Conservation (phyloP, 1,284 basidiomycete species). For the Tylopilus sp. region DNA sequence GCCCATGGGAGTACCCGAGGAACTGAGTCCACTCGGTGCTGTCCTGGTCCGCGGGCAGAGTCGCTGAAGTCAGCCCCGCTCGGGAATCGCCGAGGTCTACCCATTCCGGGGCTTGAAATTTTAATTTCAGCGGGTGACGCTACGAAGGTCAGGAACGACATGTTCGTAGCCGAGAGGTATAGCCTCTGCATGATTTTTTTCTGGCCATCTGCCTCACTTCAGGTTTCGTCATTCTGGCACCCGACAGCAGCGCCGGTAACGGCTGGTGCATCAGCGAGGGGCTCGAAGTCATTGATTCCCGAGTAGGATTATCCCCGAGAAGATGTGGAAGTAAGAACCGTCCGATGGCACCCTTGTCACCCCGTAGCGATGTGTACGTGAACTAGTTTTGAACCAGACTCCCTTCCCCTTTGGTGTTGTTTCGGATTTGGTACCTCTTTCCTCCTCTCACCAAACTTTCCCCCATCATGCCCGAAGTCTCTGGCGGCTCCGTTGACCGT, state of each 20-base stretch:
- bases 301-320: background rate
- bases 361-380: background rate
- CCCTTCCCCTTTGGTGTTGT: too few species aligned
- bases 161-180: too few species aligned
- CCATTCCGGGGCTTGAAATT: too few species aligned
- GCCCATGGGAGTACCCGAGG: too few species aligned
- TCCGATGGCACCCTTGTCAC: background rate
- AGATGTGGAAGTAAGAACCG: background rate
- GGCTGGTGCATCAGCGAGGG: background rate
- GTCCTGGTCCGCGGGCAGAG: too few species aligned
- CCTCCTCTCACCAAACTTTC: background rate
- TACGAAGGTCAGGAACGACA: too few species aligned
- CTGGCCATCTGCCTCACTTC: background rate
- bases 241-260: background rate
- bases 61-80: too few species aligned
- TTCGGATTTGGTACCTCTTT: background rate
- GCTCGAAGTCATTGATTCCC: background rate
- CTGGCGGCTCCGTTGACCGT: constrained; percentile 41
- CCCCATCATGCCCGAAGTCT: constrained; percentile 38
- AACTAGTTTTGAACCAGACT: background rate
- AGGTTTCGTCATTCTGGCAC: too few species aligned
- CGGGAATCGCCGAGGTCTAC: too few species aligned
- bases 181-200: too few species aligned
- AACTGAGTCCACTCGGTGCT: too few species aligned
- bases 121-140: too few species aligned